Conservation (phyloP, 2,329 filamentous ascomycete species). For the Pseudohalonectria lignicola region DNA sequence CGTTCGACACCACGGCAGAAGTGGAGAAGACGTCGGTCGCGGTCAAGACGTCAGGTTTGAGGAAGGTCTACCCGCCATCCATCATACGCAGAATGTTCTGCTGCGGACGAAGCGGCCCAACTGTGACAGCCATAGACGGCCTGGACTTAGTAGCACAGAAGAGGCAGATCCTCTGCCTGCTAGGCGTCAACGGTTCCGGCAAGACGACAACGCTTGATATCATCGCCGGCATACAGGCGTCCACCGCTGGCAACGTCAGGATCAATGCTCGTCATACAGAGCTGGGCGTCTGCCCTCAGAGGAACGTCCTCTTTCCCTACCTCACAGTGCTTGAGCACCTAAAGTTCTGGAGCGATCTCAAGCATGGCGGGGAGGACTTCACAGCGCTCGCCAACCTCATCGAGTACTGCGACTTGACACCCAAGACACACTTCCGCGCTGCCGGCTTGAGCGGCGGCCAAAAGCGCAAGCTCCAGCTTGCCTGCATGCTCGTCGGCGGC, state of each 20-base stretch:
- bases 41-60: slow-evolving; percentile 61
- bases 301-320: slow-evolving; percentile 89
- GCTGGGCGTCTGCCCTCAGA: slow-evolving; percentile 80
- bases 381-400: slow-evolving; percentile 54
- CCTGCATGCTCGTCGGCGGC: slow-evolving; percentile 90
- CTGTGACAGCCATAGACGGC: slow-evolving; percentile 68
- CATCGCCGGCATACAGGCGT: slow-evolving; percentile 69
- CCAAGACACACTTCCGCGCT: slow-evolving; percentile 61
- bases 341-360: slow-evolving; percentile 71
- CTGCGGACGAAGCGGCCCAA: slow-evolving; percentile 40
- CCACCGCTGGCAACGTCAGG: slow-evolving; percentile 65
- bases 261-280: slow-evolving; percentile 63
- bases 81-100: slow-evolving; percentile 43
- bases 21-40: slow-evolving; percentile 32
- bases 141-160: slow-evolving; percentile 62
- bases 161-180: slow-evolving; percentile 75
- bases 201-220: slow-evolving; percentile 86
- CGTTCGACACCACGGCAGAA: slow-evolving; percentile 26
- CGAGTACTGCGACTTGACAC: slow-evolving; percentile 58
- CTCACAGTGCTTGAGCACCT: slow-evolving; percentile 81
- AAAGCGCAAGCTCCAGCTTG: slow-evolving; percentile 83
- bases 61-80: slow-evolving; percentile 65
- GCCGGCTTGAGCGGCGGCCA: slow-evolving; percentile 82
- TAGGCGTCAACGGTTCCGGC: slow-evolving; percentile 86
- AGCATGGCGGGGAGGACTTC: slow-evolving; percentile 46